Percentiles rank a stretch among this genome's conserved stretches.
phyloP scores from a whole-genome alignment of 2,329 filamentous ascomycete species.

The Xylariaceae sp. region DNA sequence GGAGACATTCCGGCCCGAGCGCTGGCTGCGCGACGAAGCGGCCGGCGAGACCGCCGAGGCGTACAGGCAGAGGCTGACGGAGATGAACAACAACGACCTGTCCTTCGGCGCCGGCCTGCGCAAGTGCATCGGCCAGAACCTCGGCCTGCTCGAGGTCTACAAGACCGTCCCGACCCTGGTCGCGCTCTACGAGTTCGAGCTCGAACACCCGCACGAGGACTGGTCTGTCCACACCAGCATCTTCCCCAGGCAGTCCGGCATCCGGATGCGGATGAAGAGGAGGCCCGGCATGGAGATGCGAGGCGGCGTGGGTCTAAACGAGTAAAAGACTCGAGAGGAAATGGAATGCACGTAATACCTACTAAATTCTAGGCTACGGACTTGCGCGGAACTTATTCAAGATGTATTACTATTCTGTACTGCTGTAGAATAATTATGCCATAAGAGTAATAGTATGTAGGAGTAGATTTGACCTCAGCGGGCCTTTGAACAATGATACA shows the following conservation, averaged over 20 bases:
- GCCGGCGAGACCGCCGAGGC: slow-evolving; percentile 30
- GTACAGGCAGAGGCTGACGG: slow-evolving; percentile 30
- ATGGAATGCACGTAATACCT: background rate
- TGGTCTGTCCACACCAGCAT: slow-evolving; percentile 18
- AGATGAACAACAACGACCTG: slow-evolving; percentile 36
- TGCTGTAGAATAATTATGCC: too few relatives aligned
- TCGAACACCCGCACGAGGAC: slow-evolving; percentile 17
- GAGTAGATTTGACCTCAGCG: too few relatives aligned
- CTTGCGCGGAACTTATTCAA: too few relatives aligned
- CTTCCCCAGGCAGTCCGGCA: slow-evolving; percentile 3
- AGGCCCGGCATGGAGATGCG: background rate
- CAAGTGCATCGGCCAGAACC: slow-evolving; percentile 41
- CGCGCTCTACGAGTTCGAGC: slow-evolving; percentile 34
- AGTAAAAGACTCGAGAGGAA: background rate
- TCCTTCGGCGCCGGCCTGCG: slow-evolving; percentile 41
- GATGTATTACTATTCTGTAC: too few relatives aligned
- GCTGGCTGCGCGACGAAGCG: slow-evolving; percentile 15
- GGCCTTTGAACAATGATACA: too few relatives aligned
- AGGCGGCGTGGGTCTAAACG: background rate
- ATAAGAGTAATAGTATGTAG: too few relatives aligned
- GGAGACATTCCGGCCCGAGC: slow-evolving; percentile 8
- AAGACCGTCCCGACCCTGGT: slow-evolving; percentile 41
- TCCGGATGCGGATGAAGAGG: slow-evolving; percentile 1
- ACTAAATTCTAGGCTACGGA: too few relatives aligned
- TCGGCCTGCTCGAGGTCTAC: slow-evolving; percentile 35